Evolutionary conservation across 1,139 yeast genomes (phyloP).

Genomic region (Taphrina flavorubra): DNA sequence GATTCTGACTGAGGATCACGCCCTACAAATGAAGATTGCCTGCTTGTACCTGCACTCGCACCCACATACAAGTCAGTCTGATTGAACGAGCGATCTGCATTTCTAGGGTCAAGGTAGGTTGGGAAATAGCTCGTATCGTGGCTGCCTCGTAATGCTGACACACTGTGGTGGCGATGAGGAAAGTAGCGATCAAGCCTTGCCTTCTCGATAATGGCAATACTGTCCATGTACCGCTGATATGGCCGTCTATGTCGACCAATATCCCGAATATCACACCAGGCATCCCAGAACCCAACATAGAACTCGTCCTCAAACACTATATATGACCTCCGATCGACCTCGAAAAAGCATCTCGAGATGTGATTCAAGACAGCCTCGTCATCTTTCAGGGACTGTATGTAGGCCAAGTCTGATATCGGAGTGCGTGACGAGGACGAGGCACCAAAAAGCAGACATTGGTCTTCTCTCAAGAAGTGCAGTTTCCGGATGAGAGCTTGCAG

Average conservation of each 20-base stretch:
- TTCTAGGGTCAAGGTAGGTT: neutral
- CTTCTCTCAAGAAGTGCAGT: constrained; percentile 23
- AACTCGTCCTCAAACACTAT: constrained; percentile 18
- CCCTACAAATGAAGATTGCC: too few species aligned
- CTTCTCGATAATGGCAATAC: constrained; percentile 24
- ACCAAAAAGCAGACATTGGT: constrained; percentile 17
- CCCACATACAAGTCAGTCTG: constrained; percentile 1
- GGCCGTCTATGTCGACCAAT: constrained; percentile 10
- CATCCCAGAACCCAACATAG: constrained; percentile 34
- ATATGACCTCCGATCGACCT: constrained; percentile 11
- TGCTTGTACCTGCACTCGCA: too few species aligned
- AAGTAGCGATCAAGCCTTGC: constrained; percentile 24
- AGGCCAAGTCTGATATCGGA: neutral
- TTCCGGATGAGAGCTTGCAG: constrained; percentile 25
- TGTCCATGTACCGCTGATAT: constrained; percentile 23
- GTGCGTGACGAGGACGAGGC: constrained; percentile 23
- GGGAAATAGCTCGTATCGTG: constrained; percentile 3
- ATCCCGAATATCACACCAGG: constrained; percentile 30
- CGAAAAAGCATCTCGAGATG: constrained; percentile 15
- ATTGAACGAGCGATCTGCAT: neutral
- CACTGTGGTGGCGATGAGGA: constrained; percentile 13
- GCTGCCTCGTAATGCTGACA: constrained; percentile 1
- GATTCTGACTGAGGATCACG: too few species aligned
- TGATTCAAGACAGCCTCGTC: constrained; percentile 22
- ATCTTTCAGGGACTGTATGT: neutral